Percentiles rank a stretch among this genome's conserved stretches.
Conservation (phyloP, 306 rosid species). For the Dalbergia cochinchinensis region DNA sequence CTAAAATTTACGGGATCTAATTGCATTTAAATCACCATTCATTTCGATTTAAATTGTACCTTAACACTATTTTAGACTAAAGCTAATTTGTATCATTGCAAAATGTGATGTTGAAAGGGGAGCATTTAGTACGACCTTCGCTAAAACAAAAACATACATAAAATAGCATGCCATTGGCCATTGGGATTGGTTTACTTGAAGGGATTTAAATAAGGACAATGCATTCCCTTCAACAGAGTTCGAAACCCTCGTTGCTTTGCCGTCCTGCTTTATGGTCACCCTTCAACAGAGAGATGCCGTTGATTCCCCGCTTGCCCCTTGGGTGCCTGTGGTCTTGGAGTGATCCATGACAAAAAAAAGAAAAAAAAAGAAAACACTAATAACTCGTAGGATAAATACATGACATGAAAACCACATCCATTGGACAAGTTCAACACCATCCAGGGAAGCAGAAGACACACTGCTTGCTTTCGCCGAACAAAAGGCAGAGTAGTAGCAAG, state of each 20-base stretch:
- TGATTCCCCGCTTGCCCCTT: not conserved
- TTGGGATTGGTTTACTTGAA: no score
- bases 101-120: no score
- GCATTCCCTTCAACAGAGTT: not conserved
- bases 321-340: not conserved
- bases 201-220: not conserved
- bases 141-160: no score
- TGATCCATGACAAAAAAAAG: not conserved
- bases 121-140: no score
- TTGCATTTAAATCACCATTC: not conserved
- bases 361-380: not conserved
- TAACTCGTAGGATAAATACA: not conserved
- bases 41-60: not conserved
- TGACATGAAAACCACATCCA: conserved; percentile 3
- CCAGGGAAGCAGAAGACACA: conserved; percentile 14
- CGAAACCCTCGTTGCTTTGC: not conserved
- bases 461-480: conserved; percentile 23
- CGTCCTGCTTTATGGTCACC: no score
- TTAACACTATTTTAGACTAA: not conserved
- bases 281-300: not conserved
- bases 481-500: conserved; percentile 15
- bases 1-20: not conserved
- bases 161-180: no score
- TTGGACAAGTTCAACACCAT: not conserved
- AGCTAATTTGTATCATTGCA: no score